Percentiles rank a stretch among this genome's conserved stretches.
These are phyloP conservation scores for Fagopyrum tataricum DNA, from an alignment of 148 eudicot species.

Conservation along the genomic window DNA sequence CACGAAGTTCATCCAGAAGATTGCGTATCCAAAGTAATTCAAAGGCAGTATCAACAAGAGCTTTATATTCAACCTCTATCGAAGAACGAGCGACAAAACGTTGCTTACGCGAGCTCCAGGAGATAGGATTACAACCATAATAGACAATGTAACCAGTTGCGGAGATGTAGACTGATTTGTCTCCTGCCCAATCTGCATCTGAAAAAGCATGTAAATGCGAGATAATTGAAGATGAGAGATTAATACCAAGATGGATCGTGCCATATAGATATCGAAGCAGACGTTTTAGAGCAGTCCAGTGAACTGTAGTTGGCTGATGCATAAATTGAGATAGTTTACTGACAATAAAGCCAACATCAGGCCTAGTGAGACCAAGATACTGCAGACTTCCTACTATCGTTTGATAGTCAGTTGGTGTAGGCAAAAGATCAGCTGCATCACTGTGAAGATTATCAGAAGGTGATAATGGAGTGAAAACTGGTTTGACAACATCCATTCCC, in stretches of 20 bases:
- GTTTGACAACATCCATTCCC: background rate
- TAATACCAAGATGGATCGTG: background rate
- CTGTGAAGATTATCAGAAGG: background rate
- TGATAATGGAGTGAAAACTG: background rate
- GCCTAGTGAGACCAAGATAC: background rate
- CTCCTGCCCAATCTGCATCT: constrained; percentile 7
- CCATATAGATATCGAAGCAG: background rate
- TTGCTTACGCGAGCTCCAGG: background rate
- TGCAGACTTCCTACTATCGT: background rate
- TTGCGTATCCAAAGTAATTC: background rate
- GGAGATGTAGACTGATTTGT: background rate
- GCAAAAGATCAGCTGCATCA: background rate
- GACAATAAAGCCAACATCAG: background rate
- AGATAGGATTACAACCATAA: background rate
- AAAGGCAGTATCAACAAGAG: background rate
- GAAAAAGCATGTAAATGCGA: background rate
- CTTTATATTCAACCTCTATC: background rate
- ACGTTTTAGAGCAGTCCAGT: background rate
- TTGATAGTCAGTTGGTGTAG: background rate
- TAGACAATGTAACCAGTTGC: background rate
- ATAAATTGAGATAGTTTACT: background rate
- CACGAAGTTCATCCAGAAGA: background rate
- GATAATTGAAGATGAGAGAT: background rate
- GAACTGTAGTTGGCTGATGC: background rate
- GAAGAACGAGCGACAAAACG: too few relatives aligned